Conservation (phyloP, 2,329 filamentous ascomycete species). For the Penicillium sp. region DNA sequence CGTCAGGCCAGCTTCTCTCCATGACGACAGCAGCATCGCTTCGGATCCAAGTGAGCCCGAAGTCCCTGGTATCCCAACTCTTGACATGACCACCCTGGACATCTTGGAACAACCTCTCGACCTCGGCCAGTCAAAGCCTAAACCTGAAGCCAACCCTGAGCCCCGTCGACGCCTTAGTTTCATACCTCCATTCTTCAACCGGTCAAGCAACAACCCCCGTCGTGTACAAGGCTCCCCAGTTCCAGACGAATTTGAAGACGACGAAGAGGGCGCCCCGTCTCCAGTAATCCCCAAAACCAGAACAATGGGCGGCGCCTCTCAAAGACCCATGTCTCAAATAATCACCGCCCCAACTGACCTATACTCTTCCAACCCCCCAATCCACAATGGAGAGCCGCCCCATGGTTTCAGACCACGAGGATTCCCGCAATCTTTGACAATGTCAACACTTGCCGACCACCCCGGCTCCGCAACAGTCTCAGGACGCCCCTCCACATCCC, state of each 20-base stretch:
- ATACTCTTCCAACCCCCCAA: constrained; percentile 15
- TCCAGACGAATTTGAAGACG: constrained; percentile 20
- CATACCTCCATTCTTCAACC: constrained; percentile 35
- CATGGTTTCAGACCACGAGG: constrained; percentile 5
- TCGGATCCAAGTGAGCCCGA: constrained; percentile 25
- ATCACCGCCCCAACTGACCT: constrained; percentile 13
- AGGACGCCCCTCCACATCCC: constrained; percentile 25
- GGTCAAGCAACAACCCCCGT: constrained; percentile 21
- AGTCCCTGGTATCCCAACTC: constrained; percentile 26
- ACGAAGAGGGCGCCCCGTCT: constrained; percentile 33
- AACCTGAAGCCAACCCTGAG: constrained; percentile 17
- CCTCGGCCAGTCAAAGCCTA: constrained; percentile 13
- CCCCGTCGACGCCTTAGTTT: constrained; percentile 35
- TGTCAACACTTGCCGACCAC: constrained; percentile 12
- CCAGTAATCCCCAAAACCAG: constrained; percentile 32
- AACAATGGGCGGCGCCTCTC: constrained; percentile 13
- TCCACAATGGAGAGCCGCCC: constrained; percentile 9
- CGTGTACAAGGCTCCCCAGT: constrained; percentile 26
- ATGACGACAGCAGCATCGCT: constrained; percentile 27
- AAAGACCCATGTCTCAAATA: constrained; percentile 13
- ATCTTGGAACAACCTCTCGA: constrained; percentile 22
- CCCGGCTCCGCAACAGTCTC: constrained; percentile 16
- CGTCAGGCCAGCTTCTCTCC: constrained; percentile 24
- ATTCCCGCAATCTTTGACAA: constrained; percentile 29
- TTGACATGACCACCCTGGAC: constrained; percentile 31